Percentiles rank a stretch among this genome's conserved stretches.
These are phyloP conservation scores for Lenwebbia sp. DNA, from an alignment of 345 rosid species.

Conservation along the genomic window DNA sequence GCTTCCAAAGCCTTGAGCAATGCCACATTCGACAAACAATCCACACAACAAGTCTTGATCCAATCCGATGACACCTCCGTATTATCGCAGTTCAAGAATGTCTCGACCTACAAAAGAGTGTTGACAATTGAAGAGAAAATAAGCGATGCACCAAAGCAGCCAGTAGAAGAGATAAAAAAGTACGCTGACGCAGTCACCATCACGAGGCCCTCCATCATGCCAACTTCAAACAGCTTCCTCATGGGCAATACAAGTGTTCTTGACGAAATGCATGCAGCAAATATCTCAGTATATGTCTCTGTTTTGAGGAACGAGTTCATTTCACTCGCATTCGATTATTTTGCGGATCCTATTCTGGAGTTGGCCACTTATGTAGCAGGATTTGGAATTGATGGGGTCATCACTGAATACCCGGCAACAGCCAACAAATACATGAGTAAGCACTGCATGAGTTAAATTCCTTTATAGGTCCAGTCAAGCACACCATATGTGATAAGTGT, in stretches of 20 bases:
- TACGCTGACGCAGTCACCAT: conserved; percentile 51
- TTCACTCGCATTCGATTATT: conserved; percentile 57
- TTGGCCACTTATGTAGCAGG: conserved; percentile 49
- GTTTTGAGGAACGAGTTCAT: conserved; percentile 54
- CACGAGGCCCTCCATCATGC: conserved; percentile 29
- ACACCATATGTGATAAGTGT: background rate
- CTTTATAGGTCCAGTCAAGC: background rate
- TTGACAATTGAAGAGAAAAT: conserved; percentile 30
- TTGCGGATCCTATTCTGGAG: conserved; percentile 58
- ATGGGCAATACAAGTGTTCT: conserved; percentile 28
- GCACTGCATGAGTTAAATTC: conserved; percentile 1
- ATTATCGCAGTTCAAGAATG: conserved; percentile 31
- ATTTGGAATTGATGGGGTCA: conserved; percentile 46
- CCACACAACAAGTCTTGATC: conserved; percentile 60
- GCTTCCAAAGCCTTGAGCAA: conserved; percentile 41
- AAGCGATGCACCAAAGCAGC: conserved; percentile 36
- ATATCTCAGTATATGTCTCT: conserved; percentile 55
- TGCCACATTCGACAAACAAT: conserved; percentile 61
- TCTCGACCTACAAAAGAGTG: conserved; percentile 45
- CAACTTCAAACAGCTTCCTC: conserved; percentile 23
- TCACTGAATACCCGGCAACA: conserved; percentile 75
- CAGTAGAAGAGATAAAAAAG: conserved; percentile 57
- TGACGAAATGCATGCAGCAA: conserved; percentile 44
- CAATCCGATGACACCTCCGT: conserved; percentile 76
- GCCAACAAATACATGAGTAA: conserved; percentile 64